Evolutionary conservation across 2,329 filamentous ascomycete genomes (phyloP).

Genomic region (Chaetomium olivaceum): DNA sequence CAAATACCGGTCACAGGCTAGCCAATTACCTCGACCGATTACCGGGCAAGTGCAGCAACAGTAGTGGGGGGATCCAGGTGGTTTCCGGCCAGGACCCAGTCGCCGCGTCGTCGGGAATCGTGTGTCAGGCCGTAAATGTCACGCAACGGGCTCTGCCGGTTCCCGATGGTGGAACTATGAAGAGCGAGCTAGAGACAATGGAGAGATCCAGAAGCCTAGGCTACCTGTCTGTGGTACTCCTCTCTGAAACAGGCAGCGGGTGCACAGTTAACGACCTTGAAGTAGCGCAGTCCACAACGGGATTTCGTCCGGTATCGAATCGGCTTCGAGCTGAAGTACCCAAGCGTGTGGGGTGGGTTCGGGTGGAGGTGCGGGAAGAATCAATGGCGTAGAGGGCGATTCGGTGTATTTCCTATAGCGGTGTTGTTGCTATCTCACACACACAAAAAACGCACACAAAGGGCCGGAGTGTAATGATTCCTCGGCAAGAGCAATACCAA

Average conservation of each 20-base stretch:
- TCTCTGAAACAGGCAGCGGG: conserved; percentile 11
- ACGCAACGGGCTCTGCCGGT: conserved; percentile 23
- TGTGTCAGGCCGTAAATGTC: conserved; percentile 28
- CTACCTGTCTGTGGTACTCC: conserved; percentile 10
- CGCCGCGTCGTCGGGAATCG: conserved; percentile 31
- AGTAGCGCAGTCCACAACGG: conserved; percentile 17
- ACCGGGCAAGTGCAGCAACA: conserved; percentile 19
- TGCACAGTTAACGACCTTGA: conserved; percentile 16
- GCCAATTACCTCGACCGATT: conserved; percentile 26
- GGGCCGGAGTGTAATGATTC: neutral
- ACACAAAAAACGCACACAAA: conserved; percentile 15
- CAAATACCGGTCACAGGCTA: conserved; percentile 23
- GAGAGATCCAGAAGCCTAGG: conserved; percentile 14
- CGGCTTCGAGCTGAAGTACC: neutral
- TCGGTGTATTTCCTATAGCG: neutral
- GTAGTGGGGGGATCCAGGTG: conserved; percentile 18
- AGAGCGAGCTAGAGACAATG: neutral
- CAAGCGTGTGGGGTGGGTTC: neutral
- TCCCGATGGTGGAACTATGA: conserved; percentile 20
- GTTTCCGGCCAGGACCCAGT: conserved; percentile 23
- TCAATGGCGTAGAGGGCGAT: neutral
- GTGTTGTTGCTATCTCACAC: neutral
- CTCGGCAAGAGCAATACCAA: neutral
- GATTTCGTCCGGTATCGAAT: neutral
- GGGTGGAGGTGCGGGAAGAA: neutral